Base-by-base conservation (phyloP, 2,329 filamentous ascomycete genomes). In the Alternaria angustiovoidea region DNA sequence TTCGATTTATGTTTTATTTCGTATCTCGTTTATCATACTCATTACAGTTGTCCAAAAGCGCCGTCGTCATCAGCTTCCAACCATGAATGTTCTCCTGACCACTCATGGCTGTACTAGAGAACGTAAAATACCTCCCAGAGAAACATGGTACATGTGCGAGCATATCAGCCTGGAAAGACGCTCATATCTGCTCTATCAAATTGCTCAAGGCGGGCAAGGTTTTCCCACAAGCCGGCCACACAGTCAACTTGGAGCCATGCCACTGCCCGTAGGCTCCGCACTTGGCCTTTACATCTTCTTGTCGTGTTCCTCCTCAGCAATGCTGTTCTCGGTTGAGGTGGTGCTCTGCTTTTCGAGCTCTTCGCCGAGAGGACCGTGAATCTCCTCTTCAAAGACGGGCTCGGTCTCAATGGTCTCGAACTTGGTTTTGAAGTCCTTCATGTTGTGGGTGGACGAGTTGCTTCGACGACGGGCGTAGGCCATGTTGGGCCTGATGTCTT, bases 341-440 rank as follows among this genome's bases (percentile, higher is more conserved):
- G 80, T 84, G 71, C 82, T 83, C 75, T 83, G 80, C 79, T 86
- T 84, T 62, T 89, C 85, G 56, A 81, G 74, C 51, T 87, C 83
- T 52, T 87, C 86, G 28, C 82, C 81, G 52, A 80, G 72, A 18
- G 89, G 85, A 30, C 92, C 93, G 74, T 96, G 92, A 60, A 95
- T 64, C 55, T 87, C 86, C 81, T 97, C 94, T 79, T 98, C 93
- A 69, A 97, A 97, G 74, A 96, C 91, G 41, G 93, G 94, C 74
- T 98, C 94, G 18, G 88, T 85, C 72, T 98, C 95, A 77, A 93
- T 86, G 70, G 91, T 85, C 81, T 99, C 95, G 78, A 97, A 98
- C 83, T 99, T 99, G 81, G 94, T 96, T 86, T 95, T 96, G 83
- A 97, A 92, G 78, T 94, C 88, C 62, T 87, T 86, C 70, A 92